Evolutionary conservation across 2,329 filamentous ascomycete species (phyloP).

Genomic region (Aureobasidium mangrovei): DNA sequence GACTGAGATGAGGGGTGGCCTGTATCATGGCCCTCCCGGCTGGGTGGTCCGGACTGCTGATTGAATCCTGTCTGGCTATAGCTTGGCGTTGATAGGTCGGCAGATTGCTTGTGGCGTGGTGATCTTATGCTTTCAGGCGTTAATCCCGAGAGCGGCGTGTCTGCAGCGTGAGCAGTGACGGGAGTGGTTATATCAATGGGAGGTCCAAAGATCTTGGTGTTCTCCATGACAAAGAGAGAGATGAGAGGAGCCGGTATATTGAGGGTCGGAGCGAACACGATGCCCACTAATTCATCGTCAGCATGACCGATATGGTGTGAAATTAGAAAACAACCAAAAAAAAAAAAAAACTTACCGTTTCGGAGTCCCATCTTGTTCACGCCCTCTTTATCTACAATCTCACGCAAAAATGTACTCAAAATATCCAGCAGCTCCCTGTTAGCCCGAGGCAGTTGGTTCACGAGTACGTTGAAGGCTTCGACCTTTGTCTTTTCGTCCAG

Average conservation of each 20-base stretch:
- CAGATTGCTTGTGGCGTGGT: conserved; percentile 57
- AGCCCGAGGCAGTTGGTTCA: conserved; percentile 67
- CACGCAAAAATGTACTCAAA: conserved; percentile 78
- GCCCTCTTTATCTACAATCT: conserved; percentile 82
- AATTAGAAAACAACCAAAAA: neutral
- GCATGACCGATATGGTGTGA: conserved; percentile 17
- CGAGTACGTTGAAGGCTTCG: conserved; percentile 63
- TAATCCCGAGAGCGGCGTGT: conserved; percentile 15
- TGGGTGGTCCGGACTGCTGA: neutral
- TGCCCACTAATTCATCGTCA: conserved; percentile 56
- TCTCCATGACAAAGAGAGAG: conserved; percentile 87
- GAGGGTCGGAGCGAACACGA: conserved; percentile 93
- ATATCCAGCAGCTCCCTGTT: conserved; percentile 79
- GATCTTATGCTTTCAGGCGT: conserved; percentile 53
- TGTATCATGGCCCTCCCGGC: neutral
- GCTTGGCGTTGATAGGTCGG: conserved; percentile 53
- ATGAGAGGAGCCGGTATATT: conserved; percentile 95
- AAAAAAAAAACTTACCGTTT: conserved; percentile 46
- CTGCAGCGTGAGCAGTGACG: conserved; percentile 10
- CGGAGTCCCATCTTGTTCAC: conserved; percentile 97
- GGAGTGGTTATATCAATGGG: conserved; percentile 45
- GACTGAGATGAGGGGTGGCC: neutral
- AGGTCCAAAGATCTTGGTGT: conserved; percentile 72
- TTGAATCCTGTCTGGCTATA: conserved; percentile 3
- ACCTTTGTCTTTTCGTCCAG: conserved; percentile 72